Conservation (phyloP, 2,329 filamentous ascomycete genomes). For the Endoconidiophora polonica region DNA sequence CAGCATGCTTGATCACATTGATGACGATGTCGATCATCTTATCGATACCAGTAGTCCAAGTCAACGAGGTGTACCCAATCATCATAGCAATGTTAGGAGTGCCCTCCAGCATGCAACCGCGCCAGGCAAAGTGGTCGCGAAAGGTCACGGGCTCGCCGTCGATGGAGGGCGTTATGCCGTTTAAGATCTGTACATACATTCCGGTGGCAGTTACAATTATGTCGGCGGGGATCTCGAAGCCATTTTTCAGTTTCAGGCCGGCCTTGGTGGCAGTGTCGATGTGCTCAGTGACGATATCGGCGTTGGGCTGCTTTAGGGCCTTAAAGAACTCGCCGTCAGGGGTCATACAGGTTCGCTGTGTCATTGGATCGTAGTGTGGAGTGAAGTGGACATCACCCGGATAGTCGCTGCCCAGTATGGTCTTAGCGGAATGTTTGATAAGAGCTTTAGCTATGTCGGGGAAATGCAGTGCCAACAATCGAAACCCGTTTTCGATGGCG, state of each 20-base stretch:
- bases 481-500: slow-evolving; percentile 29
- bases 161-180: slow-evolving; percentile 33
- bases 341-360: slow-evolving; percentile 59
- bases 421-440: slow-evolving; percentile 31
- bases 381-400: slow-evolving; percentile 47
- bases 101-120: slow-evolving; percentile 47
- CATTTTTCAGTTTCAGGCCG: slow-evolving; percentile 27
- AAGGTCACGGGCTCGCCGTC: slow-evolving; percentile 35
- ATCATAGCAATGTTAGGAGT: slow-evolving; percentile 46
- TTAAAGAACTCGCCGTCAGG: slow-evolving; percentile 40
- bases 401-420: slow-evolving; percentile 30
- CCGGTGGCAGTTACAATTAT: slow-evolving; percentile 56
- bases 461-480: slow-evolving; percentile 29
- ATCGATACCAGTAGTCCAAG: slow-evolving; percentile 53
- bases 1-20: slow-evolving; percentile 34
- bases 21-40: slow-evolving; percentile 31
- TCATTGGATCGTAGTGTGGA: slow-evolving; percentile 48
- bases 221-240: slow-evolving; percentile 38
- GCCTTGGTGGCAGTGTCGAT: slow-evolving; percentile 33
- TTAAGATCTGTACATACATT: slow-evolving; percentile 40
- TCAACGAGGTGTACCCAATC: slow-evolving; percentile 47
- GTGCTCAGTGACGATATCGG: slow-evolving; percentile 32
- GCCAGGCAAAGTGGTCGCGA: slow-evolving; percentile 41
- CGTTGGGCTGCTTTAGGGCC: slow-evolving; percentile 28
- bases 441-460: slow-evolving; percentile 10